phyloP scores from a whole-genome alignment of 371 early-diverging fungal genomes.

The Actinomortierella ambigua region DNA sequence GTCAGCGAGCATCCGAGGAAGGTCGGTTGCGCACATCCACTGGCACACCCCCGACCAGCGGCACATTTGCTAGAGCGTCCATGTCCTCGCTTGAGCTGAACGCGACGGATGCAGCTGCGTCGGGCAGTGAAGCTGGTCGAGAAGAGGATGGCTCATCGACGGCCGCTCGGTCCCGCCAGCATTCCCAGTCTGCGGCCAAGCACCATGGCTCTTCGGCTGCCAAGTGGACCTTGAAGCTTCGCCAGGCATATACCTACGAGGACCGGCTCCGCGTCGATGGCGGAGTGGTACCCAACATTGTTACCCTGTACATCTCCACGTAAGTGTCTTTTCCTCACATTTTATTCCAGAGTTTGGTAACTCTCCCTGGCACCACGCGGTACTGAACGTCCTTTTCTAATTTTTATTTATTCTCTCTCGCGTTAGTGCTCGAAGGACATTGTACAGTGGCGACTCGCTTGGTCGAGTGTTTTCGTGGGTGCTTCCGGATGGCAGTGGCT shows the following conservation, averaged over 20 bases:
- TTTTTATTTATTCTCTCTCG: neutral
- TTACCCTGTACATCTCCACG: conserved; percentile 55
- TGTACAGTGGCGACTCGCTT: conserved; percentile 65
- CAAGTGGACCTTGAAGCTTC: conserved; percentile 34
- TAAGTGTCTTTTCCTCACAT: conserved; percentile 22
- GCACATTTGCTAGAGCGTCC: no score
- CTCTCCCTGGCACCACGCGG: no score
- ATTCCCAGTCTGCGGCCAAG: no score
- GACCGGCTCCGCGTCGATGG: conserved; percentile 38
- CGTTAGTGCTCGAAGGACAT: conserved; percentile 52
- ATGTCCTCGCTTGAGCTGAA: no score
- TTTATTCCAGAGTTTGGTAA: neutral
- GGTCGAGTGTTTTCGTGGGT: conserved; percentile 70
- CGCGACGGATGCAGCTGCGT: no score
- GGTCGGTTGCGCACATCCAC: no score
- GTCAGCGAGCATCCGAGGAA: no score
- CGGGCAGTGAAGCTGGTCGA: no score
- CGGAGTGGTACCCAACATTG: conserved; percentile 46
- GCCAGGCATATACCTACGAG: conserved; percentile 39
- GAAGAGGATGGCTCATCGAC: no score
- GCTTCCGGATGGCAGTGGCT: conserved; percentile 71
- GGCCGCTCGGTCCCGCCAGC: no score
- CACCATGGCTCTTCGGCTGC: neutral
- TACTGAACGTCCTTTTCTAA: neutral
- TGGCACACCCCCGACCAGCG: no score